phyloP scores from a whole-genome alignment of 768 basidiomycete genomes.

The Dacryopinax primogenitus region DNA sequence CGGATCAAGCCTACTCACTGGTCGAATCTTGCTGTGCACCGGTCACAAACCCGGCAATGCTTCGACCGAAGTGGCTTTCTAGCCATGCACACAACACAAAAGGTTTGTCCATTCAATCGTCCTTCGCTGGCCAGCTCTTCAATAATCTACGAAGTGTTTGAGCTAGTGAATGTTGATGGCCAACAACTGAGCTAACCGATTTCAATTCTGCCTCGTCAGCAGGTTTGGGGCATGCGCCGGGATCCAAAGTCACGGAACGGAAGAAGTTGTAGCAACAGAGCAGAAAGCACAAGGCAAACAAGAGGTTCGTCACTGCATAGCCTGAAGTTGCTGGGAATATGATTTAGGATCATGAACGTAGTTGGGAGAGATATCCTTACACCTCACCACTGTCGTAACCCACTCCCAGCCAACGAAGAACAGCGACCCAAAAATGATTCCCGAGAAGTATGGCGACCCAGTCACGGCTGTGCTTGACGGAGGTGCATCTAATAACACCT shows the following conservation, averaged over 20 bases:
- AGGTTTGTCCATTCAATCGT: slow-evolving; percentile 85
- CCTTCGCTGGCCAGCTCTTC: slow-evolving; percentile 84
- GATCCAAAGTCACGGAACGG: slow-evolving; percentile 75
- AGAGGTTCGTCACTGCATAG: slow-evolving; percentile 60
- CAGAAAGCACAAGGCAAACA: slow-evolving; percentile 55
- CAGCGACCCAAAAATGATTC: slow-evolving; percentile 75
- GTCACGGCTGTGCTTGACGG: slow-evolving; percentile 73
- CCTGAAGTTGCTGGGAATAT: slow-evolving; percentile 52
- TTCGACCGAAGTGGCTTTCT: slow-evolving; percentile 84
- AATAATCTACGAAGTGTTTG: slow-evolving; percentile 46
- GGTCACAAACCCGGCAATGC: slow-evolving; percentile 85
- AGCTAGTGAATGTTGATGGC: not conserved
- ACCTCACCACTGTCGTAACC: slow-evolving; percentile 60
- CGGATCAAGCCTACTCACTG: slow-evolving; percentile 47
- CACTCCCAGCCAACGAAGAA: slow-evolving; percentile 79
- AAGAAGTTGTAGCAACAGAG: slow-evolving; percentile 84
- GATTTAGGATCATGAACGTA: not conserved
- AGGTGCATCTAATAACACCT: slow-evolving; percentile 69
- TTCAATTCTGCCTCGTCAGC: slow-evolving; percentile 74
- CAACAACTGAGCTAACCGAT: slow-evolving; percentile 41
- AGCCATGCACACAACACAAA: slow-evolving; percentile 93
- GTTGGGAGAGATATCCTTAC: slow-evolving; percentile 34
- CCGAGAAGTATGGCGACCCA: slow-evolving; percentile 83
- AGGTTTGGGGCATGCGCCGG: slow-evolving; percentile 75
- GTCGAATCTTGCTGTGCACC: slow-evolving; percentile 80